Evolutionary conservation across 352 stramenopile species (phyloP).

Genomic region (Bremia lactucae): DNA sequence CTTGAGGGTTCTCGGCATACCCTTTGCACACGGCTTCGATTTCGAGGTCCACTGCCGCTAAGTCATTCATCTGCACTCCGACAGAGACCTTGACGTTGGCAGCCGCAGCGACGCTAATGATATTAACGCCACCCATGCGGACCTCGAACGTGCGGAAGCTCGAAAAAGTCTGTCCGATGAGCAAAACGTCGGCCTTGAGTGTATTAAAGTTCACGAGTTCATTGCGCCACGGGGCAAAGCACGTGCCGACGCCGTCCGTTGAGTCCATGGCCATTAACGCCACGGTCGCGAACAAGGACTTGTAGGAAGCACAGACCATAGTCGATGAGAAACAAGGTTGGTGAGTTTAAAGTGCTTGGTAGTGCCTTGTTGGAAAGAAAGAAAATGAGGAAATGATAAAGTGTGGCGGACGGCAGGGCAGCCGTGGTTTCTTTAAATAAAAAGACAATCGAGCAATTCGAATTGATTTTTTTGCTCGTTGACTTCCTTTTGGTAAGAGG

Average conservation of each 20-base stretch:
- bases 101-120: constrained; percentile 27
- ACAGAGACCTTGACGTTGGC: constrained; percentile 43
- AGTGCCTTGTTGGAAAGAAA: constrained; percentile 20
- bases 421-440: constrained; percentile 5
- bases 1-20: constrained; percentile 21
- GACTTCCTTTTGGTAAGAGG: constrained; percentile 21
- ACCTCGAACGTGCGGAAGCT: constrained; percentile 64
- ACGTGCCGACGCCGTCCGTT: constrained; percentile 22
- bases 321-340: not conserved
- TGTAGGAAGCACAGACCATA: constrained; percentile 32
- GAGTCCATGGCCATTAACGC: constrained; percentile 10
- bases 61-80: constrained; percentile 54
- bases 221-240: constrained; percentile 61
- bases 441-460: constrained; percentile 12
- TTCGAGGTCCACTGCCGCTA: constrained; percentile 24
- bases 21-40: constrained; percentile 51
- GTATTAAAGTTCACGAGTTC: constrained; percentile 20
- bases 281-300: constrained; percentile 25
- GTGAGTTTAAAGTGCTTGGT: too few species aligned
- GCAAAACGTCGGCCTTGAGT: constrained; percentile 20
- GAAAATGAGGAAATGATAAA: constrained; percentile 23
- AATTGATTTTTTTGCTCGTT: too few species aligned
- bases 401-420: not conserved
- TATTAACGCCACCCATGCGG: constrained; percentile 38
- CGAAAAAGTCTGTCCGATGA: constrained; percentile 37